Evolutionary conservation across 2,329 filamentous ascomycete genomes (phyloP).

Genomic region (Colletotrichum melonis): DNA sequence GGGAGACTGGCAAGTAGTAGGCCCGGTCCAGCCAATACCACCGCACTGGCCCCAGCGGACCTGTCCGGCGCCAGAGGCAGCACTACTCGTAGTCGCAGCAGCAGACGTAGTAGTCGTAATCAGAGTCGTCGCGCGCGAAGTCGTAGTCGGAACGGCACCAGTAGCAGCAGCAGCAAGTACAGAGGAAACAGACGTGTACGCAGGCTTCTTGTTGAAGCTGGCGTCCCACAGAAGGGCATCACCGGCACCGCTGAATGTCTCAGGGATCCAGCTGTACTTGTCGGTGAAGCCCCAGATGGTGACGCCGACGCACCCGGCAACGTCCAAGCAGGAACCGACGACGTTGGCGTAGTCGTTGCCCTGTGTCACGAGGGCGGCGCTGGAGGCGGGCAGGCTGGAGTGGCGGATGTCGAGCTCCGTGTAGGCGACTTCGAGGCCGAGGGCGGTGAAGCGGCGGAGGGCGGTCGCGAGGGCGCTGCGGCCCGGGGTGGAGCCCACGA

Average conservation of each 20-base stretch:
- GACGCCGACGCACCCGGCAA: conserved; percentile 53
- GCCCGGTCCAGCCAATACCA: conserved; percentile 35
- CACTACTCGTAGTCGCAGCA: conserved; percentile 25
- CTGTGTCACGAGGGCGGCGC: conserved; percentile 56
- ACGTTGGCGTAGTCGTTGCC: conserved; percentile 56
- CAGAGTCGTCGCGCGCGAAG: conserved; percentile 7
- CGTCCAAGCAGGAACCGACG: conserved; percentile 51
- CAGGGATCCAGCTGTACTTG: conserved; percentile 51
- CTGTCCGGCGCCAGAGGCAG: conserved; percentile 19
- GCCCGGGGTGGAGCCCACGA: conserved; percentile 55
- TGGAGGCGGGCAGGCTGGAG: conserved; percentile 55
- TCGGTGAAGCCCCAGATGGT: conserved; percentile 58
- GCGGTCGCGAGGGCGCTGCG: conserved; percentile 56
- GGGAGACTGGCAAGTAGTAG: conserved; percentile 35
- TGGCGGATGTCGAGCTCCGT: conserved; percentile 72
- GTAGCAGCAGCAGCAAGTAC: conserved; percentile 46
- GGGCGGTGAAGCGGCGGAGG: conserved; percentile 61
- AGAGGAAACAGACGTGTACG: conserved; percentile 51
- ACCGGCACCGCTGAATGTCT: conserved; percentile 51
- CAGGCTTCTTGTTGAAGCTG: conserved; percentile 51
- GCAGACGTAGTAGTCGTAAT: conserved; percentile 15
- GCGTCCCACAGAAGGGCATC: conserved; percentile 53
- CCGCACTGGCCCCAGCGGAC: conserved; percentile 39
- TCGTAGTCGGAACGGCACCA: conserved; percentile 7
- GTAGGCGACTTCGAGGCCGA: conserved; percentile 67